Conservation (phyloP, 352 stramenopile genomes). For the Globisporangium heterothallicum region DNA sequence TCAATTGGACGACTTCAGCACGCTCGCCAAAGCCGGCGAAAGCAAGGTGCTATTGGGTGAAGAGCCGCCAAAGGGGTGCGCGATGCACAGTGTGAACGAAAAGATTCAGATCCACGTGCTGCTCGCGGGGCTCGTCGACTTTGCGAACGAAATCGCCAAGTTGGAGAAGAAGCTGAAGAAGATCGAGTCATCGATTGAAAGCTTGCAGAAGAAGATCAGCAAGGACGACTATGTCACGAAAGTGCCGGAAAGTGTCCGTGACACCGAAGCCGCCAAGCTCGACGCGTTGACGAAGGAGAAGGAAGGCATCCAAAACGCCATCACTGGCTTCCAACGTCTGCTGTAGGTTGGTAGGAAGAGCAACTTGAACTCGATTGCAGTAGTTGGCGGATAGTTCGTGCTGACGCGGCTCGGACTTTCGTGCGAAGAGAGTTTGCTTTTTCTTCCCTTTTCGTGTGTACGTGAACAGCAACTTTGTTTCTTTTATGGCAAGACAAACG, state of each 20-base stretch:
- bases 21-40: slow-evolving; percentile 90
- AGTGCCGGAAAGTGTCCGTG: slow-evolving; percentile 73
- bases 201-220: slow-evolving; percentile 73
- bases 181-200: slow-evolving; percentile 66
- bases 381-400: too few species aligned
- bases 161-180: slow-evolving; percentile 87
- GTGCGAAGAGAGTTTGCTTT: too few species aligned
- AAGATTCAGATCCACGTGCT: slow-evolving; percentile 89
- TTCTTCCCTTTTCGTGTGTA: neutral
- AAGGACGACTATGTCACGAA: slow-evolving; percentile 79
- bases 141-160: slow-evolving; percentile 88
- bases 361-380: too few species aligned
- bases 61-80: slow-evolving; percentile 79
- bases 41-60: slow-evolving; percentile 87
- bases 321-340: slow-evolving; percentile 73
- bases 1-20: slow-evolving; percentile 94
- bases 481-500: too few species aligned
- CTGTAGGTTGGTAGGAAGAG: slow-evolving; percentile 24
- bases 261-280: slow-evolving; percentile 74
- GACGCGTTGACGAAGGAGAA: slow-evolving; percentile 78
- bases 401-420: too few species aligned
- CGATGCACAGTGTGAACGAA: slow-evolving; percentile 93
- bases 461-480: slow-evolving; percentile 4
- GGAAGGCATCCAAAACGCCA: slow-evolving; percentile 69
- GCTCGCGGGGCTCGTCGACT: slow-evolving; percentile 78